Conservation (phyloP, 345 rosid species). For the Eucalyptus paniculata region DNA sequence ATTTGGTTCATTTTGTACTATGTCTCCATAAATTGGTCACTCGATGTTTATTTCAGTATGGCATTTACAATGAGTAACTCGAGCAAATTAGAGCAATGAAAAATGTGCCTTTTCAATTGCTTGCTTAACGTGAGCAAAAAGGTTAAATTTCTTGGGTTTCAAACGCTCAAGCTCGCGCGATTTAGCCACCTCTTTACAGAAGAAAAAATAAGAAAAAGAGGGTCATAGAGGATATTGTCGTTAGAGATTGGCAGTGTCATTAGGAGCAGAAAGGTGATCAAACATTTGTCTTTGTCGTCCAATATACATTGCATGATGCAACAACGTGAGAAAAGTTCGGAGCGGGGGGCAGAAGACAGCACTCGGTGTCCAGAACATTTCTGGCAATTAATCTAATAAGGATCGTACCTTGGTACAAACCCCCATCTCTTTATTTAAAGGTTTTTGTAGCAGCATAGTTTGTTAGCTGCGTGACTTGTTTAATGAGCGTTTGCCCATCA, state of each 20-base stretch:
- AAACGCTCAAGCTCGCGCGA: background rate
- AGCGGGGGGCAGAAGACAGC: background rate
- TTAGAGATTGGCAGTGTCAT: background rate
- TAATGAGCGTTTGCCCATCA: background rate
- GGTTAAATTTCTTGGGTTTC: too few relatives aligned
- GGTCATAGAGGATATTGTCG: background rate
- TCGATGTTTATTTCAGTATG: background rate
- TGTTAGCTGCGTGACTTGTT: background rate
- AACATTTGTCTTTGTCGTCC: background rate
- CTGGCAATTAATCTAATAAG: background rate
- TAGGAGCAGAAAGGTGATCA: background rate
- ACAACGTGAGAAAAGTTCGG: background rate
- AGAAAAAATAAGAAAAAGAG: background rate
- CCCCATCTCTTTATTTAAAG: background rate
- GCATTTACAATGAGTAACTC: background rate
- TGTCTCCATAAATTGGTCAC: background rate
- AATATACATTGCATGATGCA: background rate
- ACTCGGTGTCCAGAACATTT: background rate
- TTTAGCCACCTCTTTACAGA: background rate
- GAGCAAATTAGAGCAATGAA: background rate
- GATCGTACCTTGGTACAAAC: background rate
- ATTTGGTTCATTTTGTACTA: background rate
- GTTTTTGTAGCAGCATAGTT: background rate
- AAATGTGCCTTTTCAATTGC: background rate
- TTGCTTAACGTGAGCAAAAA: too few relatives aligned